A percentile compares a stretch with the other conserved stretches of the same genome.
Evolutionary conservation across 169 alveolate genomes (phyloP).

Genomic region (Besnoitia besnoiti): DNA sequence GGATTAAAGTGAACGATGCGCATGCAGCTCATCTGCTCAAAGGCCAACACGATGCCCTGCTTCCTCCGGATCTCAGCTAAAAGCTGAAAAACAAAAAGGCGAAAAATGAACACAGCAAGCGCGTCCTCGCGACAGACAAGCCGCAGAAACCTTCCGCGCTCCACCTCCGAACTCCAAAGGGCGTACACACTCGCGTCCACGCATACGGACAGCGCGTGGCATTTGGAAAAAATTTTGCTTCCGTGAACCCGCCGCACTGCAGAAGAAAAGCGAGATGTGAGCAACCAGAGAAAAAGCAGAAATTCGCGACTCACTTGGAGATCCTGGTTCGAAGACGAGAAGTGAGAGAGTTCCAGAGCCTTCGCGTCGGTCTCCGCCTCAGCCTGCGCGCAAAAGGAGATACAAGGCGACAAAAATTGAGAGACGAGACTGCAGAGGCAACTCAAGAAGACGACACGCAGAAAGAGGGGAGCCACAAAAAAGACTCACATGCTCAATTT

Average conservation of each 20-base stretch:
- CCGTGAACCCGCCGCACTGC: too few relatives aligned
- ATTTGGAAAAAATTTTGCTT: too few relatives aligned
- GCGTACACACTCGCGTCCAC: background rate
- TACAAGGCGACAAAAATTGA: background rate
- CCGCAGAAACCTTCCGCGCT: background rate
- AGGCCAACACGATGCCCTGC: conserved; percentile 58
- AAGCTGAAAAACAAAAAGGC: conserved; percentile 33
- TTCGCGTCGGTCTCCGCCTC: background rate
- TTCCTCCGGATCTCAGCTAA: conserved; percentile 62
- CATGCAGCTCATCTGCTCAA: conserved; percentile 57
- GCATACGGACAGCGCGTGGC: too few relatives aligned
- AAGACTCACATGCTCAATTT: background rate
- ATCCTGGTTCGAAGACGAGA: background rate
- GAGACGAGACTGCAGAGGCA: background rate
- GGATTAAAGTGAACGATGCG: conserved; percentile 48
- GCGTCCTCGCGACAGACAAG: too few relatives aligned
- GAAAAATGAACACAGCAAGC: too few relatives aligned
- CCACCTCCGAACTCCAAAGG: background rate
- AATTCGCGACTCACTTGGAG: background rate
- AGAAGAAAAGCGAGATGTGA: background rate
- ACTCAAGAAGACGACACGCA: background rate
- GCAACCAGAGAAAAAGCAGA: background rate
- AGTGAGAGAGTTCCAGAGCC: background rate
- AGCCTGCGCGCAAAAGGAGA: background rate
- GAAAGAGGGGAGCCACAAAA: too few relatives aligned